Evolutionary conservation across 139 green algal genomes (phyloP).

Genomic region (Spirogloea muscicola): DNA sequence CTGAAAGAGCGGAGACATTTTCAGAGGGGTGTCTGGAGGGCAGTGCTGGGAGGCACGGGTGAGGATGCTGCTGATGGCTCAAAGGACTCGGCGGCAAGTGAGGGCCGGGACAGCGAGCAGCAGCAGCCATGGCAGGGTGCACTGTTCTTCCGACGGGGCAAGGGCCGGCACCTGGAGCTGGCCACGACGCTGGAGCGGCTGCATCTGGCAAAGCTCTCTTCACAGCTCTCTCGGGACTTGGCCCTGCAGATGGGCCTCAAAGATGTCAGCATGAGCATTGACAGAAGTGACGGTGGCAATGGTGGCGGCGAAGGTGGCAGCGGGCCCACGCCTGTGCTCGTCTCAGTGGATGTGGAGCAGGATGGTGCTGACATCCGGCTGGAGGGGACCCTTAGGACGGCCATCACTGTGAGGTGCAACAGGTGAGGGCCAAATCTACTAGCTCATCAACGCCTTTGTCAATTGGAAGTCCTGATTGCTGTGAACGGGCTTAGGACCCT

Average conservation of each 20-base stretch:
- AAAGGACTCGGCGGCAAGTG: no score
- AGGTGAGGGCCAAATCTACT: no score
- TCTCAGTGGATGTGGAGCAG: constrained; percentile 4
- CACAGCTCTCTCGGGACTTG: background rate
- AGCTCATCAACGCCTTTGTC: constrained; percentile 16
- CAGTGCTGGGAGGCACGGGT: no score
- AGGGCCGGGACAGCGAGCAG: no score
- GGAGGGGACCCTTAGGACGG: constrained; percentile 18
- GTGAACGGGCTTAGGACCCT: no score
- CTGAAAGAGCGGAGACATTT: no score
- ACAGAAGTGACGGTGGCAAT: background rate
- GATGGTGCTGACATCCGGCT: constrained; percentile 9
- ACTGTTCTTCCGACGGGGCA: no score
- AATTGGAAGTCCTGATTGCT: background rate
- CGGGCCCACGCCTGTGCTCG: constrained; percentile 7
- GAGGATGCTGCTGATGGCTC: no score
- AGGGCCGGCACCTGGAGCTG: no score
- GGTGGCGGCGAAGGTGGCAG: background rate
- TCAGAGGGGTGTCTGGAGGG: no score
- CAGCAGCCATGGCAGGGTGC: no score
- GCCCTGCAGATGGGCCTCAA: constrained; percentile 8
- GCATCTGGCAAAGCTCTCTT: constrained; percentile 18
- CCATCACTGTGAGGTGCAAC: constrained; percentile 26
- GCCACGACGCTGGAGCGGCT: constrained; percentile 43
- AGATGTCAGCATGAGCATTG: no score